phyloP scores from a whole-genome alignment of 306 rosid species.

The Quercus engelmannii region DNA sequence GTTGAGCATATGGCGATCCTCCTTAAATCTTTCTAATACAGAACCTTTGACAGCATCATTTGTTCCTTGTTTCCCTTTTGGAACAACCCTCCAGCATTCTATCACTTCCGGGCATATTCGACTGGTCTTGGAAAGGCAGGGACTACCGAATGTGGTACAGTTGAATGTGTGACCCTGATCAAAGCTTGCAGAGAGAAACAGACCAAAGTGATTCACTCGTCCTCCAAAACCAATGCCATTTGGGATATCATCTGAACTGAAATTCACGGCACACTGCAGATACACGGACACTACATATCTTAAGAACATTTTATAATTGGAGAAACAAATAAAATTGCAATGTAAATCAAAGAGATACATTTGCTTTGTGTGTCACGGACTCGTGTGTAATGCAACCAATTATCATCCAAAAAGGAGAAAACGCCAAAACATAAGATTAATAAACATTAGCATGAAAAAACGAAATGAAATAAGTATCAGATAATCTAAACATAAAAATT shows the following conservation, averaged over 20 bases:
- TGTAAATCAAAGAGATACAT: background rate
- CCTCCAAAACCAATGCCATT: conserved; percentile 97
- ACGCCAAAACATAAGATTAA: background rate
- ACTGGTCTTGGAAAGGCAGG: conserved; percentile 72
- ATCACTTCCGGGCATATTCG: conserved; percentile 68
- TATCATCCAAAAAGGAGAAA: background rate
- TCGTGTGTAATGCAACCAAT: background rate
- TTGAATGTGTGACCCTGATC: conserved; percentile 79
- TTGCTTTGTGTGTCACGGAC: background rate
- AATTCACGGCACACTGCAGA: conserved; percentile 76
- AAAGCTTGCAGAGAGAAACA: conserved; percentile 69
- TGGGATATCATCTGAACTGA: conserved; percentile 85
- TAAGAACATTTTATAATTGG: background rate
- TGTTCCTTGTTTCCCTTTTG: conserved; percentile 39
- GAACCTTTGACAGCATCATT: conserved; percentile 37
- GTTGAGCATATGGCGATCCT: conserved; percentile 69
- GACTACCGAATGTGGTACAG: conserved; percentile 85
- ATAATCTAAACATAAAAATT: background rate
- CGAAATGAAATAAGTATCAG: background rate
- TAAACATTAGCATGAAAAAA: background rate
- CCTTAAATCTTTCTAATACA: conserved; percentile 78
- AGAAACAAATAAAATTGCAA: background rate
- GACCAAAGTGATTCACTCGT: conserved; percentile 65
- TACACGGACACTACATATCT: background rate
- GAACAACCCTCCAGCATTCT: conserved; percentile 89